Conservation (phyloP, 495 filamentous ascomycete genomes). For the Chaetomium fimeti region DNA sequence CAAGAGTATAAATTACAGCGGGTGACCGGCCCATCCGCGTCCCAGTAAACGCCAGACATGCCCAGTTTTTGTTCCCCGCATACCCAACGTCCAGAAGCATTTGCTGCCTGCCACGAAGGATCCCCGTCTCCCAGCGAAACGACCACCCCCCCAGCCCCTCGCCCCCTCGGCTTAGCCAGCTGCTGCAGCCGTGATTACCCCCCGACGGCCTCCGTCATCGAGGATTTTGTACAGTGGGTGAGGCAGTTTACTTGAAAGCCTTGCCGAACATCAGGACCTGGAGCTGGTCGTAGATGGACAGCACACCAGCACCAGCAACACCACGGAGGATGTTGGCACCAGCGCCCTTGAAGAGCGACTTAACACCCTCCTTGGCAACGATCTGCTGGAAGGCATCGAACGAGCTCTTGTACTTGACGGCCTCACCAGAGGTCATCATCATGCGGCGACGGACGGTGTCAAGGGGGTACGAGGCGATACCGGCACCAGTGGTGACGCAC, state of each 20-base stretch:
- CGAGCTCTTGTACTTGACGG: conserved; percentile 98
- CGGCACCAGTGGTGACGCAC: conserved; percentile 99
- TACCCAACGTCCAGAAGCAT: conserved; percentile 31
- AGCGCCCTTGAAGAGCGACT: conserved; percentile 99
- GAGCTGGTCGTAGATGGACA: conserved; percentile 99
- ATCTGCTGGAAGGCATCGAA: conserved; percentile 94
- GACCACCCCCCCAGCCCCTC: conserved; percentile 16
- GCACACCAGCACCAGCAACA: conserved; percentile 99
- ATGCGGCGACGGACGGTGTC: conserved; percentile 99
- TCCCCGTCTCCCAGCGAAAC: conserved; percentile 29
- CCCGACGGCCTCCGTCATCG: conserved; percentile 36
- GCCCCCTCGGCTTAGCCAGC: conserved; percentile 27
- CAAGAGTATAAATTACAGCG: conserved; percentile 63
- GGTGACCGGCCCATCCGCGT: conserved; percentile 38
- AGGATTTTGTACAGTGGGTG: conserved; percentile 38
- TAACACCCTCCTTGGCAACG: conserved; percentile 91
- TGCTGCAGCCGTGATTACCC: conserved; percentile 25
- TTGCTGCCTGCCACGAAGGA: conserved; percentile 27
- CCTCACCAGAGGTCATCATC: conserved; percentile 98
- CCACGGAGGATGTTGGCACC: conserved; percentile 99
- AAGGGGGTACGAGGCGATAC: conserved; percentile 99
- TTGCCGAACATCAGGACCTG: conserved; percentile 99
- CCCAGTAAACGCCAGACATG: conserved; percentile 38
- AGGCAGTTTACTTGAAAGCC: conserved; percentile 86
- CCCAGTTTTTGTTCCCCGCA: conserved; percentile 33